phyloP scores from a whole-genome alignment of 2,329 filamentous ascomycete species.

The Sordariomycetes sp. region DNA sequence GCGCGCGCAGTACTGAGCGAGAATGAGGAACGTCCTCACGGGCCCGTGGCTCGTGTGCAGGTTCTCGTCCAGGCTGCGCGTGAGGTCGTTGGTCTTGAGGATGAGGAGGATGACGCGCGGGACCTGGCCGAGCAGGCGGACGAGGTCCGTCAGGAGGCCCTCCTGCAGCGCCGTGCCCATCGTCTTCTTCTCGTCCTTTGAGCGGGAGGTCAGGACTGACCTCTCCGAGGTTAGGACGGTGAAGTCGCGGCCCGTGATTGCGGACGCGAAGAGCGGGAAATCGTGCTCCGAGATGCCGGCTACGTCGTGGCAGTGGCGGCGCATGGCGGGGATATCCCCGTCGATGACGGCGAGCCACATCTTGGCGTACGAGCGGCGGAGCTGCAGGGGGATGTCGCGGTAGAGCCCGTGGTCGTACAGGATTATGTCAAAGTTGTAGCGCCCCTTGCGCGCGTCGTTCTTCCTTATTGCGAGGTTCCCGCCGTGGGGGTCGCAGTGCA shows the following conservation, averaged over 20 bases:
- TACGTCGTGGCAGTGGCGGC: constrained; percentile 76
- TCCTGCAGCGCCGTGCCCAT: constrained; percentile 77
- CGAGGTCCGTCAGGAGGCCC: constrained; percentile 76
- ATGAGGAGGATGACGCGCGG: constrained; percentile 89
- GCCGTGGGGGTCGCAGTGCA: constrained; percentile 95
- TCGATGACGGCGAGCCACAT: constrained; percentile 96
- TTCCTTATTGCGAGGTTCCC: constrained; percentile 89
- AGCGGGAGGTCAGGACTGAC: constrained; percentile 44
- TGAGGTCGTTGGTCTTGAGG: constrained; percentile 94
- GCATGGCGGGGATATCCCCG: constrained; percentile 74
- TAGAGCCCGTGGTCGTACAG: constrained; percentile 97
- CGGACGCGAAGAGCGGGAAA: constrained; percentile 89
- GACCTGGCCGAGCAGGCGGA: constrained; percentile 77
- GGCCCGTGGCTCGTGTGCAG: constrained; percentile 60
- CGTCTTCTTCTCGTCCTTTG: constrained; percentile 67
- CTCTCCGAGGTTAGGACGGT: constrained; percentile 47
- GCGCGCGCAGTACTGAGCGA: constrained; percentile 53
- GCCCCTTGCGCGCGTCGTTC: constrained; percentile 42
- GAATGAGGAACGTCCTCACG: constrained; percentile 52
- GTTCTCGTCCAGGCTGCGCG: constrained; percentile 84
- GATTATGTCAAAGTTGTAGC: constrained; percentile 82
- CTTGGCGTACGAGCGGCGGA: constrained; percentile 84
- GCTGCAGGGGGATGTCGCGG: constrained; percentile 67
- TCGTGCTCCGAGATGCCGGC: constrained; percentile 80
- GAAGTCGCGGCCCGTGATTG: constrained; percentile 91